Base-by-base conservation (phyloP, 1,284 basidiomycete genomes). In the Gomphus bonarii region DNA sequence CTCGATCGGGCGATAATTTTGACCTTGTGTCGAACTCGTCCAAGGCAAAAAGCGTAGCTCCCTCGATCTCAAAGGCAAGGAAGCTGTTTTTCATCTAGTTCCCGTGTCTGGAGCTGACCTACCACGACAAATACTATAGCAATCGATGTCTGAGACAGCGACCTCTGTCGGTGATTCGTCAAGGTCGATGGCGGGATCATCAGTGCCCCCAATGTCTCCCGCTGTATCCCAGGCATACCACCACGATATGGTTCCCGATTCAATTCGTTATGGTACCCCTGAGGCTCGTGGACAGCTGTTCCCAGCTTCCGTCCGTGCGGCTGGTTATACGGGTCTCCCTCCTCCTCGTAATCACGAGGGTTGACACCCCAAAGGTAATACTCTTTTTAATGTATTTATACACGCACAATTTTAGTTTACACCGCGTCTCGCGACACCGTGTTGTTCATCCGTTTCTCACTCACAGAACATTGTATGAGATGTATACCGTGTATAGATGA, bases 281-380 rank as follows among this genome's bases (percentile, higher is more conserved):
- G 30, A 55, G 12, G 20, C 43, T 20, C 54, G 54, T 31, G n/a
- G n/a, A n/a, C 42, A 31, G 16, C 54, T 55, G 4, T 47, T 55
- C 30, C 54, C 54, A 9, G 42, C 54, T 10, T 46, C 54, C 5
- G 54, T 55, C 16, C 54, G 44, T n/a, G 54, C 54, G 16, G 25
- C 43, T 18, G 54, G 54, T 5, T 55, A 55, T 38, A 55, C 44
- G 4, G 54, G 54, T 16, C 22, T 55, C 16, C 54, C 54, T 30
- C 42, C 3, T n/a, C n/a, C n/a, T 14, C 18, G 28, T 4, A 35
- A 31, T 46, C 18, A 20, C 12, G 3, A 11, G 11, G 14, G 18
- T 22, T 43, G 16, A 43, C 20, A 16, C 3, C 8, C 42, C 18
- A 18, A 43, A 7, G 25, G 14, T 7, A 14, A 46, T 46, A 22